Conservation (phyloP, 2,329 filamentous ascomycete species). For the Gaeumannomyces sp. region DNA sequence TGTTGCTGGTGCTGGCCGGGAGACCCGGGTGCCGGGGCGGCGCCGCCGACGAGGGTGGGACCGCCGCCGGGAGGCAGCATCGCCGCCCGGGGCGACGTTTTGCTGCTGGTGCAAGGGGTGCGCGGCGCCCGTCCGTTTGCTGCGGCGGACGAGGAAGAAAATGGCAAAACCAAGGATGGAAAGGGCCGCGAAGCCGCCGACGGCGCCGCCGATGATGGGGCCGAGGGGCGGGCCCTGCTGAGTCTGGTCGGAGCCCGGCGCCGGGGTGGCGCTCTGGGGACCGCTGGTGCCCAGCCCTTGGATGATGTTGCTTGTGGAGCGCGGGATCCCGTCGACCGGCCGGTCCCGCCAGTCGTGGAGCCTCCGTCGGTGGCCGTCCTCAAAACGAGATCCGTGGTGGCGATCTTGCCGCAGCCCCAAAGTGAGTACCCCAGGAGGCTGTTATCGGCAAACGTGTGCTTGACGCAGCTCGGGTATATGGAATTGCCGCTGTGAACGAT, state of each 20-base stretch:
- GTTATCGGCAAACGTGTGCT: slow-evolving; percentile 22
- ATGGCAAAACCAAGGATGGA: slow-evolving; percentile 22
- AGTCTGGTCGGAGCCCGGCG: neutral
- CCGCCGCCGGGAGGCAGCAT: neutral
- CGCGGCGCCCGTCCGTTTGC: slow-evolving; percentile 14
- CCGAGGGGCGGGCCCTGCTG: slow-evolving; percentile 14
- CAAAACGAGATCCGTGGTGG: slow-evolving; percentile 18
- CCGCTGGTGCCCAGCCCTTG: neutral
- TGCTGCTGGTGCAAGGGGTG: neutral
- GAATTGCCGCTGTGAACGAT: slow-evolving; percentile 16
- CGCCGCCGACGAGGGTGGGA: slow-evolving; percentile 6
- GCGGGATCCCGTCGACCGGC: neutral
- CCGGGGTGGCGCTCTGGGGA: neutral
- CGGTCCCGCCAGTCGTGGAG: neutral
- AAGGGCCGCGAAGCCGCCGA: slow-evolving; percentile 24
- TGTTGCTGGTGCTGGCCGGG: slow-evolving; percentile 10
- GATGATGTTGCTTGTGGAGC: neutral
- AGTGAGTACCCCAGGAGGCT: slow-evolving; percentile 23
- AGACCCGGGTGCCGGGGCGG: slow-evolving; percentile 10
- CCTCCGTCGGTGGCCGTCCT: slow-evolving; percentile 15
- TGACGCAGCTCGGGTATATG: slow-evolving; percentile 23
- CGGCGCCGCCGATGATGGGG: slow-evolving; percentile 27
- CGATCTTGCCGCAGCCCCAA: slow-evolving; percentile 22
- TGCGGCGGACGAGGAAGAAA: slow-evolving; percentile 24
- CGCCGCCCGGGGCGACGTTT: neutral